Evolutionary conservation across 306 rosid species (phyloP).

Genomic region (Trichosanthes cucumerina): DNA sequence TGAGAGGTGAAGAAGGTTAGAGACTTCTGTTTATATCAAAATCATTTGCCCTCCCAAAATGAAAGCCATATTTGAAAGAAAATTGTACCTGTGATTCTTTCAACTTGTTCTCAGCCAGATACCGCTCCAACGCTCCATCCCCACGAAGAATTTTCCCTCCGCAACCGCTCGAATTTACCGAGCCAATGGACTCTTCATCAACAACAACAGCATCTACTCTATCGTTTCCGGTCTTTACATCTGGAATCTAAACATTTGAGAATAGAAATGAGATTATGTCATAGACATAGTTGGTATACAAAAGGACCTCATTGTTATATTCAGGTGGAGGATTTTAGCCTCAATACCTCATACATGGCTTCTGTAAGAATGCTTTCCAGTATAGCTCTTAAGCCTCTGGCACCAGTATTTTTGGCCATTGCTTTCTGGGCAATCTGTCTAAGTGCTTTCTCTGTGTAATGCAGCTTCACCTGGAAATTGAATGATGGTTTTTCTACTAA

Average conservation of each 20-base stretch:
- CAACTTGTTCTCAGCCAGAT: slow-evolving; percentile 34
- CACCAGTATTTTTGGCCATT: slow-evolving; percentile 90
- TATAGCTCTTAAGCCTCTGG: slow-evolving; percentile 85
- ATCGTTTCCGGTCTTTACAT: slow-evolving; percentile 62
- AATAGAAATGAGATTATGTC: neutral
- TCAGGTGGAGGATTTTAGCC: neutral
- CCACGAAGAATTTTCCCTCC: slow-evolving; percentile 84
- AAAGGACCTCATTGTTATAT: neutral
- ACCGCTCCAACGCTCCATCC: slow-evolving; percentile 58
- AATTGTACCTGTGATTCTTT: slow-evolving; percentile 47
- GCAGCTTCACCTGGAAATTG: slow-evolving; percentile 65
- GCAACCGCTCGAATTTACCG: slow-evolving; percentile 38
- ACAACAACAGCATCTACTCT: slow-evolving; percentile 76
- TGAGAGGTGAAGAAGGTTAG: neutral
- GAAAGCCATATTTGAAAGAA: neutral
- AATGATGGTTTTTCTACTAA: neutral
- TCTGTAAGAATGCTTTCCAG: slow-evolving; percentile 78
- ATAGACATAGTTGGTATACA: neutral
- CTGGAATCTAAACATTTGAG: slow-evolving; percentile 57
- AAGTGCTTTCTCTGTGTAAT: slow-evolving; percentile 57
- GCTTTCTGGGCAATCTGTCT: slow-evolving; percentile 75
- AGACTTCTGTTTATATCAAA: neutral
- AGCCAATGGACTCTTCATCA: slow-evolving; percentile 68
- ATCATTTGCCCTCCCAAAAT: slow-evolving; percentile 3
- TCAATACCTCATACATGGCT: slow-evolving; percentile 85